Base-by-base conservation (phyloP, 1,139 yeast genomes). In the Candida tunisiensis region DNA sequence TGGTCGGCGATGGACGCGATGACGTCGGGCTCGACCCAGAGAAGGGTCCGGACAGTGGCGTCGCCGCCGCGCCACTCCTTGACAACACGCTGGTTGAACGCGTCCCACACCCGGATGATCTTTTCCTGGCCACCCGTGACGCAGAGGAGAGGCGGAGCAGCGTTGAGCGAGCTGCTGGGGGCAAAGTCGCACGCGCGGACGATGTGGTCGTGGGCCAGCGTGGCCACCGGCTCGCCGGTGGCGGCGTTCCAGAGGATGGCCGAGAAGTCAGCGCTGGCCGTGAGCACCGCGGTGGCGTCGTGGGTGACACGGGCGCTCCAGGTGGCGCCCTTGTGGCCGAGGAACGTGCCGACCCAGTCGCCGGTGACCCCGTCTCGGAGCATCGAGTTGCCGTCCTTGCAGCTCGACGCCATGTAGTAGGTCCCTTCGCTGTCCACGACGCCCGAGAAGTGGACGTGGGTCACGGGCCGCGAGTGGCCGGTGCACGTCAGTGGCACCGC, bases 371-470 rank as follows among this genome's bases (percentile, higher is more conserved):
- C 58, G 27, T 51, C 48, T 16, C 58, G 36, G 8, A 53, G 40
- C 41, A 53, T 51, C n/a, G 58, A 56, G 18, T 49, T 41, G 3
- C 57, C 57, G 33, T 53, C 51, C 38, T 52, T 52, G 35, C 57
- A 51, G n/a, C 55, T 48, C 3, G 55, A 48, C 10, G 51, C 45
- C 34, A 52, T 30, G 15, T 40, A 31, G 25, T 38, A 47, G 9
- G 28, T 24, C 23, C 23, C 5, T 16, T 15, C 33, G 26, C 9
- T 28, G 23, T 20, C 22, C 25, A 37, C 33, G 11, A 32, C 19
- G 9, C 39, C 44, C 10, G 54, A 46, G 29, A 50, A 52, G 18
- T 44, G 32, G 25, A 53, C 34, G 30, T 53, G 52, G 4, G 57
- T 49, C 23, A 53, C 57, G 3, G 58, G 58, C 17, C 58, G 39